These are phyloP conservation scores for Amoebophrya sp. DNA, from an alignment of 169 alveolate genomes.

Conservation along the genomic window DNA sequence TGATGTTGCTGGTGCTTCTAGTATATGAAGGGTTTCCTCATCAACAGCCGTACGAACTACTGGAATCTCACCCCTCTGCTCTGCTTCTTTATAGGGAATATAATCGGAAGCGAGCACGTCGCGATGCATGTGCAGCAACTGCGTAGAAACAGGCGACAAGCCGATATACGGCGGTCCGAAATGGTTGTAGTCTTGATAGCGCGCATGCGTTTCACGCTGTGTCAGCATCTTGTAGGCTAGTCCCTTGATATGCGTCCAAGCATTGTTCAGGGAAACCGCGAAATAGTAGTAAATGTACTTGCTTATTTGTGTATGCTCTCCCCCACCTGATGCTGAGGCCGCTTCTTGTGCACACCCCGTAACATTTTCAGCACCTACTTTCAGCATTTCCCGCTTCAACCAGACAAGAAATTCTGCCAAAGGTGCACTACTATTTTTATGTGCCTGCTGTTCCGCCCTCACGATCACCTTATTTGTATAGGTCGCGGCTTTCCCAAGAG, in stretches of 20 bases:
- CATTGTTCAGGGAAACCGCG: constrained; percentile 7
- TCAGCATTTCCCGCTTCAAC: neutral
- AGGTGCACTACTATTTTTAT: neutral
- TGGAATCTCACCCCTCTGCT: too few species aligned
- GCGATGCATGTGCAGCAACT: neutral
- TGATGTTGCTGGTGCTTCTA: too few species aligned
- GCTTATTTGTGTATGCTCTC: neutral
- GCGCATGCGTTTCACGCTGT: neutral
- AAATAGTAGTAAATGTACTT: neutral
- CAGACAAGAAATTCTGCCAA: neutral
- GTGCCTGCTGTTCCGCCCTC: neutral
- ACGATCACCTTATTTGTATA: neutral
- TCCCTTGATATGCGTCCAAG: neutral
- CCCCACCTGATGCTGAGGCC: neutral
- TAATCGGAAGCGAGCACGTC: too few species aligned
- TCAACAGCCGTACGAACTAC: too few species aligned
- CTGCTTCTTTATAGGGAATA: too few species aligned
- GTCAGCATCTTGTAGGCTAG: neutral
- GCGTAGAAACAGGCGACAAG: neutral
- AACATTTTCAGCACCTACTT: neutral
- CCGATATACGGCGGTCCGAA: neutral
- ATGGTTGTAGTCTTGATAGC: neutral
- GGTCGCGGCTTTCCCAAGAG: neutral
- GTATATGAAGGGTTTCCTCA: too few species aligned
- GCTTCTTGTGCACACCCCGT: neutral